Evolutionary conservation across 371 early-diverging fungal species (phyloP).

Genomic region (Haplosporangium sp.): DNA sequence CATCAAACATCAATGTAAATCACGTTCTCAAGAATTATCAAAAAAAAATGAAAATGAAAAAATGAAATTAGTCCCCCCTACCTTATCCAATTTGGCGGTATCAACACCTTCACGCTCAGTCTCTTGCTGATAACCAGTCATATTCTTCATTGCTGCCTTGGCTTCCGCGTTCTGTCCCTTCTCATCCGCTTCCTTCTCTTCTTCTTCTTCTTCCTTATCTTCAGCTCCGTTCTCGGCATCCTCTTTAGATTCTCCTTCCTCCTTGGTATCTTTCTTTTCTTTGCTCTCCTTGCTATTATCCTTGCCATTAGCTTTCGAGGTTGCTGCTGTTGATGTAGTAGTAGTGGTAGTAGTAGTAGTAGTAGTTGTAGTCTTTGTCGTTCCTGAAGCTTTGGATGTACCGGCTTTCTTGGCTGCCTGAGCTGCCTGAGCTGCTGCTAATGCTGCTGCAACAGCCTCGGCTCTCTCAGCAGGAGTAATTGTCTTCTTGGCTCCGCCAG

Average conservation of each 20-base stretch:
- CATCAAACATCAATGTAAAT: too few relatives aligned
- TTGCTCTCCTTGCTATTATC: conserved; percentile 27
- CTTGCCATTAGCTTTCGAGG: conserved; percentile 27
- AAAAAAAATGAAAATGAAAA: not conserved
- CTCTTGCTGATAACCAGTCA: conserved; percentile 49
- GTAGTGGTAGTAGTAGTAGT: not conserved
- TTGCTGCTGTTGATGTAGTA: conserved; percentile 9
- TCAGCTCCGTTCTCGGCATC: conserved; percentile 35
- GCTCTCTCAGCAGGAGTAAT: conserved; percentile 28
- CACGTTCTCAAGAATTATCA: not conserved
- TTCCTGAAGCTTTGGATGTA: conserved; percentile 12
- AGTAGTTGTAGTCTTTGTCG: conserved; percentile 3
- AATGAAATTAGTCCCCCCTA: conserved; percentile 1
- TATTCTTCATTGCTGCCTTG: conserved; percentile 56
- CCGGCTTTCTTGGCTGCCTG: conserved; percentile 35
- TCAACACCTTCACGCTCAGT: conserved; percentile 44
- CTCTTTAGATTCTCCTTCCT: conserved; percentile 10
- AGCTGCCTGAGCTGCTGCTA: conserved; percentile 27
- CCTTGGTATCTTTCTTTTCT: conserved; percentile 39
- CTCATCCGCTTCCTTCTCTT: conserved; percentile 32
- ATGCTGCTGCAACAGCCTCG: conserved; percentile 44
- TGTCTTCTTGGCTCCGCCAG: conserved; percentile 30
- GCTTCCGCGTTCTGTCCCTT: conserved; percentile 52
- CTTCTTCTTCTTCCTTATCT: conserved; percentile 42
- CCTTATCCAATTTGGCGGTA: conserved; percentile 44